Conservation (phyloP, 2,329 filamentous ascomycete species). For the Ophiostoma fasciatum region DNA sequence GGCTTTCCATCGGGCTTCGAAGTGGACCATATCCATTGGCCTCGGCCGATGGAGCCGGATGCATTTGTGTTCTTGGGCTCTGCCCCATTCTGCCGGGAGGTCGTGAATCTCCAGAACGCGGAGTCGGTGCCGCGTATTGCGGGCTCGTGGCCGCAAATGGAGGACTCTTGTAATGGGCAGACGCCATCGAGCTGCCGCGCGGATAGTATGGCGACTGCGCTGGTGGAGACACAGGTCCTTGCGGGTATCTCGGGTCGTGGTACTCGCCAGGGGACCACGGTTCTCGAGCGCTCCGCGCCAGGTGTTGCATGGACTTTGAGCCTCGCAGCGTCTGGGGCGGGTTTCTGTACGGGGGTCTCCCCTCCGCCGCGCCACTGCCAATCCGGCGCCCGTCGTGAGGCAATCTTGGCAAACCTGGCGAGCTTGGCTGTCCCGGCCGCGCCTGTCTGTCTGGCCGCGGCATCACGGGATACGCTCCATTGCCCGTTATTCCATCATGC, state of each 20-base stretch:
- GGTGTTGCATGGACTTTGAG: constrained; percentile 7
- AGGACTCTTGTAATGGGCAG: neutral
- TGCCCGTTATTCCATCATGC: neutral
- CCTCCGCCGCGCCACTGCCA: neutral
- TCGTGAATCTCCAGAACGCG: neutral
- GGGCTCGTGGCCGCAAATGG: neutral
- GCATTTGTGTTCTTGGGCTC: neutral
- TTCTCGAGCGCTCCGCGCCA: constrained; percentile 2
- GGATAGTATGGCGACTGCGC: neutral
- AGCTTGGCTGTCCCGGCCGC: too few species aligned
- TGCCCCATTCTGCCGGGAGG: neutral
- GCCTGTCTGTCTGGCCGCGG: too few species aligned
- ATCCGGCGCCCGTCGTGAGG: neutral
- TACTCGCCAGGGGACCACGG: neutral
- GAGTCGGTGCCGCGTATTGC: neutral
- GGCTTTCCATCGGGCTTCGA: neutral
- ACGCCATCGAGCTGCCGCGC: constrained; percentile 2
- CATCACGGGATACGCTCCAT: neutral
- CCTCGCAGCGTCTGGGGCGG: neutral
- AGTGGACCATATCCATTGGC: neutral
- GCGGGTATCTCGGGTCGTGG: neutral
- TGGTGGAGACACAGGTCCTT: neutral
- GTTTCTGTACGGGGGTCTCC: neutral
- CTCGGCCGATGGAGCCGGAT: neutral
- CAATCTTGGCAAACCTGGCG: neutral